Evolutionary conservation across 345 rosid species (phyloP).

Genomic region (Geranium brycei): DNA sequence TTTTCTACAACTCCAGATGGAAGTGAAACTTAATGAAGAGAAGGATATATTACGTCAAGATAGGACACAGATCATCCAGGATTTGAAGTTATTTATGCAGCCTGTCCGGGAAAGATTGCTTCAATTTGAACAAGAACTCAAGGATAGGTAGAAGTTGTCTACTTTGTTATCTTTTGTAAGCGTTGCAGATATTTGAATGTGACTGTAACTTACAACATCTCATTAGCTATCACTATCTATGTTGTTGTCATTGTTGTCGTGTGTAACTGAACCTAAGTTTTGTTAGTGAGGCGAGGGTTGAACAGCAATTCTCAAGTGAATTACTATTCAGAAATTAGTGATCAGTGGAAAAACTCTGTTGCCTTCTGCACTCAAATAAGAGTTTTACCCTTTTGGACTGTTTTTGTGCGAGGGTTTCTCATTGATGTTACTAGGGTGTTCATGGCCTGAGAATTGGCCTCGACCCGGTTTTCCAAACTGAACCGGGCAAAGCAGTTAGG

Average conservation of each 20-base stretch:
- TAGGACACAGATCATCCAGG: slow-evolving; percentile 32
- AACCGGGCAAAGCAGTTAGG: no score
- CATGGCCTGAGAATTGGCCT: no score
- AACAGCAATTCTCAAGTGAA: neutral
- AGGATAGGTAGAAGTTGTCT: slow-evolving; percentile 34
- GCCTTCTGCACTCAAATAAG: neutral
- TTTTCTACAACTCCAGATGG: slow-evolving; percentile 23
- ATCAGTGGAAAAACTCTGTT: neutral
- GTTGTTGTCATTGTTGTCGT: neutral
- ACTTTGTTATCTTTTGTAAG: neutral
- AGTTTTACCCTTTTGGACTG: no score
- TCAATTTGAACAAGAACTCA: slow-evolving; percentile 76
- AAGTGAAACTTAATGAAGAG: slow-evolving; percentile 45
- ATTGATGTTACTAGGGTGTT: no score
- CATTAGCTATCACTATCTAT: no score
- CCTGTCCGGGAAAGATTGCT: slow-evolving; percentile 60
- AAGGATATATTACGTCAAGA: slow-evolving; percentile 46
- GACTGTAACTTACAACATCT: no score
- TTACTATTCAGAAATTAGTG: neutral
- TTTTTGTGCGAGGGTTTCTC: no score
- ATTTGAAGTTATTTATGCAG: slow-evolving; percentile 54
- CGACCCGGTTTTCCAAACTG: no score
- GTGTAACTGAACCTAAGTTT: no score
- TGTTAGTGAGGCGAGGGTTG: no score
- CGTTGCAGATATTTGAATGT: neutral